These are phyloP conservation scores for Fraxinus americana DNA, from an alignment of 257 asterid species.

Conservation along the genomic window DNA sequence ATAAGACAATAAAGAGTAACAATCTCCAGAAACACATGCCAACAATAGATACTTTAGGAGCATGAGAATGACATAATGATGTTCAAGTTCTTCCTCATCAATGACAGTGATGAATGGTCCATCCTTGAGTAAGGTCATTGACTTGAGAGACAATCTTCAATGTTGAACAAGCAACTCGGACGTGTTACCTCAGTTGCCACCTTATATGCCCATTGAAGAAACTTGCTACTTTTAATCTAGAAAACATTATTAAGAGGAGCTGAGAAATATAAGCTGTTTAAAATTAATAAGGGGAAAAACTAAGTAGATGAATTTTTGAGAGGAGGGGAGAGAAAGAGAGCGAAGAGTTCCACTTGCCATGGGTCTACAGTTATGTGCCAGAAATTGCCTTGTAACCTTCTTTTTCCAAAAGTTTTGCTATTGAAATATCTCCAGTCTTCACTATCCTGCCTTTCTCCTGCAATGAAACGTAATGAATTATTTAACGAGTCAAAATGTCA, in stretches of 20 bases:
- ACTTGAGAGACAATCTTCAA: background rate
- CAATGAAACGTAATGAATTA: background rate
- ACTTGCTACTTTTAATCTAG: background rate
- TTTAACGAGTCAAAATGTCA: background rate
- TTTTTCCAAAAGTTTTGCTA: slow-evolving; percentile 70
- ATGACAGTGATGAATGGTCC: background rate
- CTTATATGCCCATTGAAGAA: background rate
- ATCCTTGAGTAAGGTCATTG: background rate
- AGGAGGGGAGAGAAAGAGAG: background rate
- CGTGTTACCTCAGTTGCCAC: background rate
- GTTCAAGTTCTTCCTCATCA: background rate
- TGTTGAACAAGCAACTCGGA: background rate
- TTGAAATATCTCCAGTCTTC: slow-evolving; percentile 79
- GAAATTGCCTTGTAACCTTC: slow-evolving; percentile 83
- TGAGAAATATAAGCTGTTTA: background rate
- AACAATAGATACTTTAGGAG: background rate
- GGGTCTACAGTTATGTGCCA: slow-evolving; percentile 27
- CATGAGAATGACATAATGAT: background rate
- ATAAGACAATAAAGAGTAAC: background rate
- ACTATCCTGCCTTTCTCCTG: slow-evolving; percentile 92
- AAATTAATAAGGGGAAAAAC: background rate
- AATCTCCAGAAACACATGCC: background rate
- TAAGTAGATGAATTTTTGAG: background rate
- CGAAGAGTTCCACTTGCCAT: background rate
- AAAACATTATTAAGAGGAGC: background rate